Evolutionary conservation across 1,284 basidiomycete genomes (phyloP), one percentile per base, ranked within the genome.

Genomic region (Testicularia cyperi): DNA sequence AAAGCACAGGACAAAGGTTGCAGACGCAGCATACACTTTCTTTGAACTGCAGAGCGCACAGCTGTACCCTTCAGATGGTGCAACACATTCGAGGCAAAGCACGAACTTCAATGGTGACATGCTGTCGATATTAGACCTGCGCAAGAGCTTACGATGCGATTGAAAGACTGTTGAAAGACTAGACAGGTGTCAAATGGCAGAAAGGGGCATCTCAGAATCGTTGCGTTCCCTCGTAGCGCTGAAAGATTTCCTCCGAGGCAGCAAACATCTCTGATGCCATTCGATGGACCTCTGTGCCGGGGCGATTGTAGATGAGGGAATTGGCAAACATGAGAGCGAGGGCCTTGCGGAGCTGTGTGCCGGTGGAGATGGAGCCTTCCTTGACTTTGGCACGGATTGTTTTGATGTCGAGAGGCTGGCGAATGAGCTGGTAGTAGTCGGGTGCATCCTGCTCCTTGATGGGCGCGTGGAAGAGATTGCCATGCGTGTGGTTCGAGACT

Each of bases 361-460:
- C 34, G 10, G 43, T 49, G 3, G 28, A 25, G 27, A 75, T 72
- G 13, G 33, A 24, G 6, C 72, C 71, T 25, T 73, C 71, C 39
- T 72, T 72, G 44, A 75, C 70, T 2, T 51, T 37, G 13, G 61
- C 44, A 37, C 67, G 68, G 54, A 75, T 75, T 23, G 65, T 60
- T 33, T 72, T 72, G 32, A 75, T 56, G 34, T 74, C 72, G 13
- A 74, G 51, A 21, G 72, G 70, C 20, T 68, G 55, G 29, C 57
- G 56, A 40, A 74, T 56, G 10, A 74, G 44, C 19, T 43, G 41
- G 13, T 74, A 73, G 52, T 74, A 74, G 52, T 73, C 65, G 0
- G 72, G 72, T 6, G 72, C 72, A 37, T 74, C 72, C 15, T 61
- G 48, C 39, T 71, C 70, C 52, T 72, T 75, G 61, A 74, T 71